Evolutionary conservation across 148 eudicot genomes (phyloP), one percentile per base, ranked within the genome.

Genomic region (Euryodendron excelsum): DNA sequence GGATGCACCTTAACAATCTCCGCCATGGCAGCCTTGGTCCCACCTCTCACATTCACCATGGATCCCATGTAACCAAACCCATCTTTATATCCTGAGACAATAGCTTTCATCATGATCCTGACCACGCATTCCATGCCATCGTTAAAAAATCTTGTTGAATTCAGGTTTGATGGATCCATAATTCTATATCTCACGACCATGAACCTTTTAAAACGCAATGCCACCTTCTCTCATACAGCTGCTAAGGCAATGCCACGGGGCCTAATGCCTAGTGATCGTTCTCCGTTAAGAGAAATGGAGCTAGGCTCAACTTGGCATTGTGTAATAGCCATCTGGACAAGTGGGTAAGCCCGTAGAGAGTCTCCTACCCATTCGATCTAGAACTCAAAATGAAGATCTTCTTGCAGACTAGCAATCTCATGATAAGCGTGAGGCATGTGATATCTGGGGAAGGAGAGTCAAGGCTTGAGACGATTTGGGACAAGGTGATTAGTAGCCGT

Each of bases 21-120:
- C 0, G 74, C 53, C 3, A 82, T 44, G 7, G 71, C 77, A 2
- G 80, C 71, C 58, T 93, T 93, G 0, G 83, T 81, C 30, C 93
- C 91, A 34, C 92, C 91, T n/a, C 91, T 89, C 3, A 91, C 93
- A 59, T 91, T 92, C 39, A 89, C 90, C 27, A 91, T 13, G 0
- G 89, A 62, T 17, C 76, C 75, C 2, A 86, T 28, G 14, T 66
- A 78, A 0, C 50, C 78, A 66, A 89, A 91, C 45, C 74, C 85
- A 31, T 86, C 82, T 28, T 77, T 81, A 73, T 91, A 85, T 15
- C 34, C 78, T 3, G 61, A 75, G 1, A 87, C 47, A 3, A 87
- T 77, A 1, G 68, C 83, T 17, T 77, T 53, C 10, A 74, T 68
- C 5, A 72, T 69, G 36, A 77, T 80, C 81, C 73, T 88, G 0